Evolutionary conservation across 768 basidiomycete species (phyloP), one percentile per base, ranked within the genome.

Genomic region (Boletus rufocinnamomeus): DNA sequence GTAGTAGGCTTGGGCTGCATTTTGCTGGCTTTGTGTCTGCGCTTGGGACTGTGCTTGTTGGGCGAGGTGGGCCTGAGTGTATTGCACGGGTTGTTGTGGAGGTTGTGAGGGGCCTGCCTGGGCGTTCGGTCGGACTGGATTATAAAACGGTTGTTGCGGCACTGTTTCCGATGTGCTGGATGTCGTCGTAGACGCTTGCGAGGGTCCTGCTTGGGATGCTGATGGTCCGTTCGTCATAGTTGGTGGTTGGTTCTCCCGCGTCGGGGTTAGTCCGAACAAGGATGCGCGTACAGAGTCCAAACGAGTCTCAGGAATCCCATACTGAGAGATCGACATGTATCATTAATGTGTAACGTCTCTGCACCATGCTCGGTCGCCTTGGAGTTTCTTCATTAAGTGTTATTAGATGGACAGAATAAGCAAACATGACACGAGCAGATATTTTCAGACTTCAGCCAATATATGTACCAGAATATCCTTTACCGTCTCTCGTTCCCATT

Each of bases 401-500:
- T 2, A 34, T 48, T 25, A 37, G 44, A 46, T 43, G 30, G 27
- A 34, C 21, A 41, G 41, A 23, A 30, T 5, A 32, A 41, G 27
- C n/a, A 27, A 44, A 47, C 30, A 11, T 27, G 17, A 46, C 38
- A 21, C 11, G n/a, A n/a, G 37, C 25, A 48, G 30, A 49, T 28
- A 14, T 34, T 70, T 34, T 70, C 59, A 82, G 19, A 86, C 84
- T 45, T 82, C 79, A 1, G 79, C 72, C 61, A 87, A 68, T 32
- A 88, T 79, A 37, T 78, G 74, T 2, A 89, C 83, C 52, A 90
- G 69, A 25, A 89, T 81, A 63, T 86, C 84, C 69, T 89, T 89
- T 16, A 89, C 80, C 14, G 84, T 87, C 61, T 72, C 72, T 65
- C 72, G 74, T 62, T 72, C 80, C 80, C 62, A 81, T 64, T 58